Conservation (phyloP, 2,329 filamentous ascomycete species). For the Dendryphion nanum region DNA sequence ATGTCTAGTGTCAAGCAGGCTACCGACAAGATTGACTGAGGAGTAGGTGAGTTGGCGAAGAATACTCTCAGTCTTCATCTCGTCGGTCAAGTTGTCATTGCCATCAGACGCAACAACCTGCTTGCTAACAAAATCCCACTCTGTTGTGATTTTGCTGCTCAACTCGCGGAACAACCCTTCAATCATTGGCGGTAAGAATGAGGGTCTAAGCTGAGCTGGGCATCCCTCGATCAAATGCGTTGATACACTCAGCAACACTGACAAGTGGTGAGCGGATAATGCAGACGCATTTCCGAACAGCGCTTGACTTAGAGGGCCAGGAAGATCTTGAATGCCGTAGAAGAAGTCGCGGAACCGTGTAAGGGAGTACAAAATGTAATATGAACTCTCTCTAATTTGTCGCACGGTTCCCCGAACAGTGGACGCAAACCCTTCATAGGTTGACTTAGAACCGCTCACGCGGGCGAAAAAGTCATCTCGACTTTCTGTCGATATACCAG, state of each 20-base stretch:
- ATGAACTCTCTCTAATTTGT: slow-evolving; percentile 88
- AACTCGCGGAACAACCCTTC: slow-evolving; percentile 80
- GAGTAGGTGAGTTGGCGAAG: slow-evolving; percentile 89
- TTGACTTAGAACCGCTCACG: slow-evolving; percentile 83
- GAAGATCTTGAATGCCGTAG: slow-evolving; percentile 84
- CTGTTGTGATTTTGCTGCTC: slow-evolving; percentile 79
- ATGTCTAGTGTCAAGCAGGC: slow-evolving; percentile 71
- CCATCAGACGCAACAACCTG: slow-evolving; percentile 62
- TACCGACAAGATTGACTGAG: slow-evolving; percentile 86
- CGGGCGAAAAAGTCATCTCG: slow-evolving; percentile 95
- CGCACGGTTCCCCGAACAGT: slow-evolving; percentile 86
- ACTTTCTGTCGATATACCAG: slow-evolving; percentile 91
- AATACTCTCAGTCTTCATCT: slow-evolving; percentile 98
- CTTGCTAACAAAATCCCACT: slow-evolving; percentile 74
- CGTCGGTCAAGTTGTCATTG: slow-evolving; percentile 77
- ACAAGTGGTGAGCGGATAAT: slow-evolving; percentile 88
- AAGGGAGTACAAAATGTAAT: slow-evolving; percentile 92
- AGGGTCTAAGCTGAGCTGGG: slow-evolving; percentile 70
- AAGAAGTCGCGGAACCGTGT: slow-evolving; percentile 83
- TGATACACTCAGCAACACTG: slow-evolving; percentile 86
- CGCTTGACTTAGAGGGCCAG: slow-evolving; percentile 77
- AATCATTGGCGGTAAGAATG: slow-evolving; percentile 83
- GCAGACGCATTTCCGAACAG: slow-evolving; percentile 79
- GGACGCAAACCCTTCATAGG: slow-evolving; percentile 89
- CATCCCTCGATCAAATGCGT: slow-evolving; percentile 90